Evolutionary conservation across 306 rosid genomes (phyloP), one percentile per base, ranked within the genome.

Genomic region (Quercus suber): DNA sequence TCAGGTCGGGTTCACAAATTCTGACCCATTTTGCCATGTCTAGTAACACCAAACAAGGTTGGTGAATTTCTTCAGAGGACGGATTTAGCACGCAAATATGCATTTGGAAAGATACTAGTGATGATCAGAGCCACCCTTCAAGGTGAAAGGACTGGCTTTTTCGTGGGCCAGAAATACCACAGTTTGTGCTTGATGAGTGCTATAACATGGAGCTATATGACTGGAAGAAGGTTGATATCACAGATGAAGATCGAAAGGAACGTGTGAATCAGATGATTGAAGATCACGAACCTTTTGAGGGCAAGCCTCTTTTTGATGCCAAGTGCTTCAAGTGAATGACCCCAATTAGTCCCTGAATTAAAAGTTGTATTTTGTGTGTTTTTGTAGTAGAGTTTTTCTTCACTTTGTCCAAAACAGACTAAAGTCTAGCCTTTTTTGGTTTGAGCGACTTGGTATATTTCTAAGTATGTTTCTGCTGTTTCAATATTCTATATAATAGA

Each of bases 61-160:
- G 74, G 97, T 55, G 98, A 96, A 70, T 94, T 94, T 75, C 97
- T 94, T 23, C 96, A 94, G 89, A 73, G 98, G 63, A 94, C 92
- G 98, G 97, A 94, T 87, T 82, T 94, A 23, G 96, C 96, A 55
- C 90, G 96, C 82, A 94, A 92, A 74, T 90, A 94, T 78, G 97
- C 98, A 1, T 94, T 94, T 56, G 97, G 98, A 53, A 94, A 94
- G 86, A 94, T 94, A 96, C 92, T 94, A 0, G 88, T 94, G 78
- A 90, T 94, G 98, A 20, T 85, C 92, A 18, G 82, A 76, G 81
- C 79, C 97, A 18, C 97, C 98, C 5, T 94, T 71, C 56, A 94
- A 94, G 86, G 98, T 94, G 90, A 88, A 90, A 82, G 98, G 98
- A 17, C 77, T 92, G 98, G 98, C 97, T 94, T 71, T 92, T 92